A percentile compares a stretch with the other conserved stretches of the same genome.
These are phyloP conservation scores for Beauveria medogensis DNA, from an alignment of 2,329 filamentous ascomycete species.

Conservation along the genomic window DNA sequence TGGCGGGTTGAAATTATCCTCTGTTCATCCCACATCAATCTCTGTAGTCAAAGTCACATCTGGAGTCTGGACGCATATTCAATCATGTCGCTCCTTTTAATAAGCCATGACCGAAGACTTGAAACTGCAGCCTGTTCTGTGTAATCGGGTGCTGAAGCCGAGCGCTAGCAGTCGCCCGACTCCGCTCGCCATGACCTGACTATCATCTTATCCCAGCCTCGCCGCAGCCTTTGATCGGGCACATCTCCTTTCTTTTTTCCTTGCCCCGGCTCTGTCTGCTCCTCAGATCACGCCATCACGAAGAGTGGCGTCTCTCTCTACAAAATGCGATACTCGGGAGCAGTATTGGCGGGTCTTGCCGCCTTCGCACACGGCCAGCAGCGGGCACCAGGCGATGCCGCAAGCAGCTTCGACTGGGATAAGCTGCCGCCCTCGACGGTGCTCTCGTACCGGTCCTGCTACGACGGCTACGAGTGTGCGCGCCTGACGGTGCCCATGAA, in stretches of 20 bases:
- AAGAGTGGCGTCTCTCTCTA: background rate
- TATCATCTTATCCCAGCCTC: background rate
- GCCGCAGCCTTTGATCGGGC: background rate
- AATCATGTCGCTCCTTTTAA: background rate
- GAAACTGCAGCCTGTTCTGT: background rate
- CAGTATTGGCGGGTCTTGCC: background rate
- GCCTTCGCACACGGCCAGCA: background rate
- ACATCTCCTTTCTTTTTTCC: background rate
- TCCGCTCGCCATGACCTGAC: background rate
- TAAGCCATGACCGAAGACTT: background rate
- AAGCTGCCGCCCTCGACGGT: slow-evolving; percentile 21
- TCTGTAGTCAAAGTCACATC: background rate
- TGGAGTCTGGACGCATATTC: background rate
- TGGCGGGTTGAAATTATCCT: background rate
- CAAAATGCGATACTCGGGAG: background rate
- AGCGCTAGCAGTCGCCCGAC: background rate
- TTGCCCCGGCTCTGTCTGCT: background rate
- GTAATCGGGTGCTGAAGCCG: slow-evolving; percentile 4
- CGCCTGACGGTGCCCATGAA: slow-evolving; percentile 29
- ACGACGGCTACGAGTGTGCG: slow-evolving; percentile 25
- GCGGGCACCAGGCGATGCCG: background rate
- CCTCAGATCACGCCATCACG: background rate
- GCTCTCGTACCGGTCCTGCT: slow-evolving; percentile 26
- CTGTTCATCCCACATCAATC: background rate
- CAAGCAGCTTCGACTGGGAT: slow-evolving; percentile 21